Conservation (phyloP, 2,329 filamentous ascomycete genomes). For the Talaromyces verruculosus region DNA sequence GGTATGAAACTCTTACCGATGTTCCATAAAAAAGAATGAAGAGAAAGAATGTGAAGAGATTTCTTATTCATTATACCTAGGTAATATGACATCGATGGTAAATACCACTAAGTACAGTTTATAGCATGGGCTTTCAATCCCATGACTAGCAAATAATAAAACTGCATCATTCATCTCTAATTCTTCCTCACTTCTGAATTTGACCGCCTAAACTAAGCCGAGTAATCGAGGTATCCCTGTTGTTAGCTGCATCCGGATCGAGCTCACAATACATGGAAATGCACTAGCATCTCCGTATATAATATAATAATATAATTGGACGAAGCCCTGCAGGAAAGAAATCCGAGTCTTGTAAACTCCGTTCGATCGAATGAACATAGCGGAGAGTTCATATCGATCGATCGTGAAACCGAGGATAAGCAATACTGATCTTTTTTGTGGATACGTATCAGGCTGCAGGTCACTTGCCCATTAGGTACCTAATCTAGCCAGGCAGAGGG, state of each 20-base stretch:
- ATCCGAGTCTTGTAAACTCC: not conserved
- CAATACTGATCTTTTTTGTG: not conserved
- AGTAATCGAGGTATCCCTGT: not conserved
- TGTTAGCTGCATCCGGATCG: not conserved
- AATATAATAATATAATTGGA: not conserved
- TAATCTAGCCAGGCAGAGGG: not conserved
- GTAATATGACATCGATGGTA: no score
- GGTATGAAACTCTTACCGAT: no score
- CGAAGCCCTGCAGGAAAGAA: not conserved
- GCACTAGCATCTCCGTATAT: not conserved
- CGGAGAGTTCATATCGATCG: not conserved
- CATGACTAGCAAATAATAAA: not conserved
- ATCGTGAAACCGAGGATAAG: not conserved
- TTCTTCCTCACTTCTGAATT: not conserved
- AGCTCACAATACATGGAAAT: not conserved
- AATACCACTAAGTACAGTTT: not conserved
- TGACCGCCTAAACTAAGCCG: not conserved
- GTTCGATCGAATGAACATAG: not conserved
- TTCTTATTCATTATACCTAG: no score
- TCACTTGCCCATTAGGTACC: not conserved
- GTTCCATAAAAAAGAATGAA: no score
- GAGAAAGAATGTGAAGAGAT: no score
- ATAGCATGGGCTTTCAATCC: no score
- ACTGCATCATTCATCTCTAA: not conserved
- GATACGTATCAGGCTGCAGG: not conserved